phyloP scores from a whole-genome alignment of 2,329 filamentous ascomycete species.

The Penicillium sp. region DNA sequence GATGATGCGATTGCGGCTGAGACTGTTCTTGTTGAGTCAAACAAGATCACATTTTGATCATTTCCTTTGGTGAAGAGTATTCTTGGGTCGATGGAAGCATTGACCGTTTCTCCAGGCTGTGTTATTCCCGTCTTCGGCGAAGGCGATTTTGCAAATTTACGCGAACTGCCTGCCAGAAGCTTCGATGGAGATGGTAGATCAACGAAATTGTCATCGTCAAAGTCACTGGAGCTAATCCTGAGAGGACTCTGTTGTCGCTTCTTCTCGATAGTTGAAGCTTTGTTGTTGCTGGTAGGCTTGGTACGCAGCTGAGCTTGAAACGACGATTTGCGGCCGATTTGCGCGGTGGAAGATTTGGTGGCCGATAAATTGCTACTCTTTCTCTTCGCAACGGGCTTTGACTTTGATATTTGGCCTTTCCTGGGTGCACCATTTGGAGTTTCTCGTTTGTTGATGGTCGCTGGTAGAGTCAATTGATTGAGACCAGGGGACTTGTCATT shows the following conservation, averaged over 20 bases:
- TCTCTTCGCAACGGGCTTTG: not conserved
- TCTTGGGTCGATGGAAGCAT: not conserved
- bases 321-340: not conserved
- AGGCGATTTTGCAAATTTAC: not conserved
- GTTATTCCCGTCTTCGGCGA: not conserved
- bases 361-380: not conserved
- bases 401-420: not conserved
- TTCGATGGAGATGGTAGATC: constrained; percentile 40
- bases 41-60: not conserved
- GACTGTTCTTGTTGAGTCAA: not conserved
- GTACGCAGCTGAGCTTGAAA: not conserved
- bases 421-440: constrained; percentile 13
- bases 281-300: not conserved
- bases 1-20: not conserved
- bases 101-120: too few species aligned
- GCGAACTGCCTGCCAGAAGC: constrained; percentile 13
- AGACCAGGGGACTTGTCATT: constrained; percentile 25
- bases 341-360: not conserved
- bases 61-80: not conserved
- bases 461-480: constrained; percentile 30
- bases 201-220: constrained; percentile 31
- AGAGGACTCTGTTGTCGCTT: not conserved
- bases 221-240: constrained; percentile 32
- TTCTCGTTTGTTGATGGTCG: constrained; percentile 25
- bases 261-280: not conserved